Percentiles rank a stretch among this genome's conserved stretches.
These are phyloP conservation scores for Boletus vinaceobasis DNA, from an alignment of 768 basidiomycete species.

Conservation along the genomic window DNA sequence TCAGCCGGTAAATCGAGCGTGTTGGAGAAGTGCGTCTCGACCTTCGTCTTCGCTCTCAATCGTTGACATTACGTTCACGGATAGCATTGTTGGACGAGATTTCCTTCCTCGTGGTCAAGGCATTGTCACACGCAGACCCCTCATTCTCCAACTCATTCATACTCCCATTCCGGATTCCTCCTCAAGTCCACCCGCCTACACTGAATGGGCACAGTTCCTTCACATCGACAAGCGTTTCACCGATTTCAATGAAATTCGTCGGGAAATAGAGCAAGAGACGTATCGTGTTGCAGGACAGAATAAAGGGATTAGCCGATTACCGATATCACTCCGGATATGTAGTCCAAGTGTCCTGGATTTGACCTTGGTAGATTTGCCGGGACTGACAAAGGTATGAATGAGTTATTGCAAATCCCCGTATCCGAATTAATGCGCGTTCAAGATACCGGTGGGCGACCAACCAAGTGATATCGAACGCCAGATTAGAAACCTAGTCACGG, in stretches of 20 bases:
- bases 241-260: conserved; percentile 91
- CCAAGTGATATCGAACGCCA: conserved; percentile 97
- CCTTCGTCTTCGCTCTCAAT: conserved; percentile 3
- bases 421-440: conserved; percentile 1
- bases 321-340: conserved; percentile 93
- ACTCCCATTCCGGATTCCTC: conserved; percentile 60
- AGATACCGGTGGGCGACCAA: conserved; percentile 97
- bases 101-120: conserved; percentile 87
- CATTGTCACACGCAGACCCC: conserved; percentile 93
- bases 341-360: conserved; percentile 94
- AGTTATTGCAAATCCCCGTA: not conserved
- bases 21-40: conserved; percentile 77
- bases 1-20: conserved; percentile 96
- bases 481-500: conserved; percentile 90
- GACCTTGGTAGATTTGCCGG: conserved; percentile 94
- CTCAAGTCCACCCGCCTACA: conserved; percentile 44
- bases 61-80: conserved; percentile 1
- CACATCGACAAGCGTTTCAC: conserved; percentile 95
- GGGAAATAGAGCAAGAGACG: conserved; percentile 98
- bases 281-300: conserved; percentile 97
- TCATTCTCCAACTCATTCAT: conserved; percentile 94
- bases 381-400: conserved; percentile 84
- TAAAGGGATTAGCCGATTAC: conserved; percentile 95
- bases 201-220: conserved; percentile 96
- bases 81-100: conserved; percentile 90